These are phyloP conservation scores for Microbotryum saponariae DNA, from an alignment of 1,284 basidiomycete species.

Conservation along the genomic window DNA sequence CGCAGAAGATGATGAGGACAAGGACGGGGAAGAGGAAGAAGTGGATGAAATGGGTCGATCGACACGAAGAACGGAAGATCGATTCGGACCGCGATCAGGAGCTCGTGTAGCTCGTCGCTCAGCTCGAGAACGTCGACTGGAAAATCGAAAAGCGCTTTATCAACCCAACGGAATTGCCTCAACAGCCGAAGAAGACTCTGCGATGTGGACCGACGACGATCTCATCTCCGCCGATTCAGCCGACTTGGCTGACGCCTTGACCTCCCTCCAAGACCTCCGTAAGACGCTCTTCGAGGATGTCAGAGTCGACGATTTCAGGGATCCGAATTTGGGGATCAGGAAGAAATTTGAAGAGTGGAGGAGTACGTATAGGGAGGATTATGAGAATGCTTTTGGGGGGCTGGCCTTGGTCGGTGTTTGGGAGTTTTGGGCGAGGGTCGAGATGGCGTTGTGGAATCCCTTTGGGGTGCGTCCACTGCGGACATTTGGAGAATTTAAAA, in stretches of 20 bases:
- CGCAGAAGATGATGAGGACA: too few species aligned
- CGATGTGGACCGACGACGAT: constrained; percentile 75
- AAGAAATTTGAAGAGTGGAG: constrained; percentile 75
- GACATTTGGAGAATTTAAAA: neutral
- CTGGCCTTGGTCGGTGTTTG: constrained; percentile 81
- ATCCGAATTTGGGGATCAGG: constrained; percentile 65
- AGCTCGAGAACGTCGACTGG: constrained; percentile 51
- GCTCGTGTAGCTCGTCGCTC: constrained; percentile 42
- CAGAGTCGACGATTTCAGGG: constrained; percentile 71
- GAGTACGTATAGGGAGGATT: constrained; percentile 66
- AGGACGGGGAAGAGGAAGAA: constrained; percentile 44
- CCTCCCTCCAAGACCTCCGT: constrained; percentile 51
- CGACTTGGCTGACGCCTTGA: constrained; percentile 62
- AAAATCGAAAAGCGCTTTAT: constrained; percentile 30
- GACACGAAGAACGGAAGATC: neutral
- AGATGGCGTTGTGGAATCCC: constrained; percentile 80
- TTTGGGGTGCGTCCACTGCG: constrained; percentile 54
- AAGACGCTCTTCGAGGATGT: constrained; percentile 65
- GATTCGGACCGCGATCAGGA: constrained; percentile 26
- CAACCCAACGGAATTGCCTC: constrained; percentile 42
- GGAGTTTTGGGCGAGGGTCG: constrained; percentile 90
- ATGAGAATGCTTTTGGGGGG: constrained; percentile 80
- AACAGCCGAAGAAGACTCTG: constrained; percentile 56
- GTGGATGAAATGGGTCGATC: constrained; percentile 56
- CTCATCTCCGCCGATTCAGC: constrained; percentile 57